Base-by-base conservation (phyloP, 2,329 filamentous ascomycete genomes). In the Monilinia fructicola region DNA sequence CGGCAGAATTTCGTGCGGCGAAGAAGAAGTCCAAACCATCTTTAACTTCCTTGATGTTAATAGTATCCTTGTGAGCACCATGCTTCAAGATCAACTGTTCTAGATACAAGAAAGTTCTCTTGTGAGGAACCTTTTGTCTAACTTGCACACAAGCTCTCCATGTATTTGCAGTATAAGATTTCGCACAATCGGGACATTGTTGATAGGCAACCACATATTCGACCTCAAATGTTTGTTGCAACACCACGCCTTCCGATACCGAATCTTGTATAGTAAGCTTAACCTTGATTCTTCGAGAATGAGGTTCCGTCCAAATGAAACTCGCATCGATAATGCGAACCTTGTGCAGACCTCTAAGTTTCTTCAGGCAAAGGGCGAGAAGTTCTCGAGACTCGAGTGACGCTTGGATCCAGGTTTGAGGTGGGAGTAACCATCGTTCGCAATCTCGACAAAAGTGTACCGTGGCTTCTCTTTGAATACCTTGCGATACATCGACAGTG, bases 221-320 rank as follows among this genome's bases (percentile, higher is more conserved):
- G 23, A 98, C 93, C 80, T 98, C 94, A 77, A 99, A 97, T 61
- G 88, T 90, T 79, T 99, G 95, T 79, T 99, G 95, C 74, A 99
- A 82, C 66, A 89, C 78, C 55, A 88, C 83, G 35, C 86, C 86
- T 65, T 87, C 85, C 62, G 84, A 84, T 2, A 88, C 85, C 28
- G 83, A 79, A 68, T 87, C 85, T 76, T 98, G 95, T 58, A 98
- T 89, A 0, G 95, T 98, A 78, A 99, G 89, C 82, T 97, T 97
- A 78, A 98, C 89, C 80, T 93, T 96, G 71, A 98, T 85, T 77
- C 95, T 85, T 76, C 92, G 85, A 74, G 93, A 97, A 81, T 99
- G 95, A 14, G 95, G 94, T 79, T 99, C 95, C 1, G 95, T 99
- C 95, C 95, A 99, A 76, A 98, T 91, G 77, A 98, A 99, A 74